Evolutionary conservation across 2,329 filamentous ascomycete genomes (phyloP), one percentile per base, ranked within the genome.

Genomic region (Xylaria sp.): DNA sequence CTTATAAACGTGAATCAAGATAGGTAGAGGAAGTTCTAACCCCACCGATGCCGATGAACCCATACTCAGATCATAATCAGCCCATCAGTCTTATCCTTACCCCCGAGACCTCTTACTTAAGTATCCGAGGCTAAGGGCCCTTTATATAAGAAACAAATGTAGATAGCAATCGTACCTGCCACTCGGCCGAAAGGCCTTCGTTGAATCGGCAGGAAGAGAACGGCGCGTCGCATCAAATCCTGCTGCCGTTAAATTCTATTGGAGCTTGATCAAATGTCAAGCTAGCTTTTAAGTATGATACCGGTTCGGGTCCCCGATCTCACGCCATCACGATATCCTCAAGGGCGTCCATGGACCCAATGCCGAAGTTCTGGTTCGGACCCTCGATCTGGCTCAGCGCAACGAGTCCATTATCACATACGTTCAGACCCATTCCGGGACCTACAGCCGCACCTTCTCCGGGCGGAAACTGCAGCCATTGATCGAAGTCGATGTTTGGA

Each of bases 401-500:
- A 6, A 70, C 69, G 28, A 70, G 63, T 13, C 61, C 63, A 15
- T 63, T 67, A 30, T 68, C 64, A 6, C 61, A 59, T 30, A 69
- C 39, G 20, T 65, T 66, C 4, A 71, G 32, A 1, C 62, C 64
- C 64, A 70, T 66, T 1, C 64, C 69, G 12, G 67, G 61, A 13
- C 63, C 68, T 3, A 69, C 61, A 18, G 69, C 62, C 12, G 80
- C 80, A 7, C 82, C 83, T 58, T 87, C 86, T 1, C 82, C 81
- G 6, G 69, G 66, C 18, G 85, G 86, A 69, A 87, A 89, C 67
- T 88, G 84, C 25, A 89, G 80, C 84, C 85, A 89, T 72, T 88
- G 85, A 65, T 87, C 85, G 61, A 88, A 85, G 63, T 89, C 86
- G 66, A 88, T 83, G 68, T 86, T 85, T 9, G 84, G 83, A 6